A percentile compares a stretch with the other conserved stretches of the same genome.
These are phyloP conservation scores for Syncephalastrum sp. DNA, from an alignment of 371 early-diverging fungal genomes.

Conservation along the genomic window DNA sequence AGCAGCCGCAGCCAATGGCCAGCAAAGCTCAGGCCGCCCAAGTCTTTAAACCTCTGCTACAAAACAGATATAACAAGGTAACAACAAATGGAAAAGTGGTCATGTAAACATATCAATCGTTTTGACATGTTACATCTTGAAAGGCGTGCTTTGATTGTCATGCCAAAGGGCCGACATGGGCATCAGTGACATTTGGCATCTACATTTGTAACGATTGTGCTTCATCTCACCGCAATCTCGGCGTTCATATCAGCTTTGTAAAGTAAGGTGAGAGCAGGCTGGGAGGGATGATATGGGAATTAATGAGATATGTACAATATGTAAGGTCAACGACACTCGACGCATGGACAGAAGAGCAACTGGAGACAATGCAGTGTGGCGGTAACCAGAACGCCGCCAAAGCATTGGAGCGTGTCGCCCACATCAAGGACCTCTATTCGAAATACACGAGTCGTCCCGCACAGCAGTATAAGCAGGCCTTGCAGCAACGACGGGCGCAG, in stretches of 20 bases:
- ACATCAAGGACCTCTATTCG: slow-evolving; percentile 67
- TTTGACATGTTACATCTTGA: not conserved
- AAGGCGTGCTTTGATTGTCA: slow-evolving; percentile 96
- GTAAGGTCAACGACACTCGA: slow-evolving; percentile 81
- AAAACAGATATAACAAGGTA: slow-evolving; percentile 79
- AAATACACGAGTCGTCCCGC: slow-evolving; percentile 82
- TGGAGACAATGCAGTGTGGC: slow-evolving; percentile 85
- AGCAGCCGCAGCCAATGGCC: slow-evolving; percentile 38
- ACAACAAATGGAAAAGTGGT: not conserved
- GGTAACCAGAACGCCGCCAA: slow-evolving; percentile 79
- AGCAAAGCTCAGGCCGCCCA: slow-evolving; percentile 61
- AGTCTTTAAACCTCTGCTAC: slow-evolving; percentile 68
- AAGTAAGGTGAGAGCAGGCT: slow-evolving; percentile 50
- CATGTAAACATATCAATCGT: too few relatives aligned
- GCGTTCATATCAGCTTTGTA: slow-evolving; percentile 95
- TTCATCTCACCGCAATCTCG: slow-evolving; percentile 92
- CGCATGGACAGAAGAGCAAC: slow-evolving; percentile 88
- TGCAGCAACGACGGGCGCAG: slow-evolving; percentile 51
- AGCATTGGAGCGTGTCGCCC: slow-evolving; percentile 43
- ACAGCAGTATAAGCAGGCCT: slow-evolving; percentile 73
- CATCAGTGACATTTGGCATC: slow-evolving; percentile 93
- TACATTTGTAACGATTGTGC: slow-evolving; percentile 98
- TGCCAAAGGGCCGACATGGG: slow-evolving; percentile 96
- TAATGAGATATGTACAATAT: not conserved
- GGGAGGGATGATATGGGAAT: too few relatives aligned